phyloP scores from a whole-genome alignment of 202 grass and related monocot species.

The Zoysia matrella region DNA sequence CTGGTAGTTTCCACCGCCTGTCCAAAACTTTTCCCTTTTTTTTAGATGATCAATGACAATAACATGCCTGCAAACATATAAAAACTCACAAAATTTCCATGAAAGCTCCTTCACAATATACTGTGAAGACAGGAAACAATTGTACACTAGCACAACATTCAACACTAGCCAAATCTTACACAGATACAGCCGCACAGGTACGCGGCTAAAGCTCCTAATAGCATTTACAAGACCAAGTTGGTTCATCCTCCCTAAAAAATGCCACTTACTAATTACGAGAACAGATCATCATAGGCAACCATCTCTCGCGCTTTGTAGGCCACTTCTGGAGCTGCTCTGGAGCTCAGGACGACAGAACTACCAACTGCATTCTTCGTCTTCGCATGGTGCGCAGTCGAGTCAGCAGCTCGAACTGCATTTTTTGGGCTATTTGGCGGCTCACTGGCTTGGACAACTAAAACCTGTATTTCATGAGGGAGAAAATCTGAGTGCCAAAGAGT shows the following conservation, averaged over 20 bases:
- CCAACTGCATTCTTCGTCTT: background rate
- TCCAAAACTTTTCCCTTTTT: too few relatives aligned
- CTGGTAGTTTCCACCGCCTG: too few relatives aligned
- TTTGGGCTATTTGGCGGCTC: conserved; percentile 39
- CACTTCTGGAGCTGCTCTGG: conserved; percentile 39
- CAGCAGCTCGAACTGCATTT: too few relatives aligned
- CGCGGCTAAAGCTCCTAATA: conserved; percentile 28
- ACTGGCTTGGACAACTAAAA: conserved; percentile 61
- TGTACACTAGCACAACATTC: too few relatives aligned
- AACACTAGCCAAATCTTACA: conserved; percentile 11
- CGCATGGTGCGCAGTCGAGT: background rate
- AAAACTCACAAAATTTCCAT: too few relatives aligned
- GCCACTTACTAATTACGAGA: conserved; percentile 50
- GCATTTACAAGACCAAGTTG: conserved; percentile 30
- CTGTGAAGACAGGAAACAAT: too few relatives aligned
- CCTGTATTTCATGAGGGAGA: conserved; percentile 42
- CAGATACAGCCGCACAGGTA: background rate
- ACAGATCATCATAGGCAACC: conserved; percentile 86
- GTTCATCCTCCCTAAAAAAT: conserved; percentile 18
- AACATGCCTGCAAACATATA: too few relatives aligned
- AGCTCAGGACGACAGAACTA: conserved; percentile 27
- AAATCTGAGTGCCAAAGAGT: conserved; percentile 25
- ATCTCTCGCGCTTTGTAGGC: conserved; percentile 62
- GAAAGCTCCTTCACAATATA: too few relatives aligned
- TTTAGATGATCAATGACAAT: too few relatives aligned